Evolutionary conservation across 345 rosid genomes (phyloP), one percentile per base, ranked within the genome.

Genomic region (Bruguiera sexangula): DNA sequence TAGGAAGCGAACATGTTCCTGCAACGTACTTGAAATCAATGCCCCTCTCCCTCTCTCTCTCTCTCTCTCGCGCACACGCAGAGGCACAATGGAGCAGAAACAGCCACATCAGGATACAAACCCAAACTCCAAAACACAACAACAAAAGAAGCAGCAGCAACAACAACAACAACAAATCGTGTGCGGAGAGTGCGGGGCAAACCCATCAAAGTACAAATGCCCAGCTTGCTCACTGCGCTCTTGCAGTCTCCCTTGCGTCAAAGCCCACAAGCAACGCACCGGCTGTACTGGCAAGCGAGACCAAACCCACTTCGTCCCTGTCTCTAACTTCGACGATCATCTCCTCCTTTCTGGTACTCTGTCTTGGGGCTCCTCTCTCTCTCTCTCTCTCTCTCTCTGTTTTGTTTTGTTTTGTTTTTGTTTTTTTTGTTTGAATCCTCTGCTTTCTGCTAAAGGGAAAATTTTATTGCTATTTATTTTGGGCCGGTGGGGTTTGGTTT

Each of bases 191-290:
- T 94, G 98, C 69, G 73, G 80, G 63, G 53, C 36, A 55, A 82
- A 84, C 22, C 79, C 78, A 3, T 82, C 89, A 43, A 89, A 89
- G 74, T 89, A 94, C 82, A 94, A 73, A 46, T 94, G 99, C 74
- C 99, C 99, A 6, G 96, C 85, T 53, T 94, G 99, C 69, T 84
- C 84, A 36, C 63, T 88, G 24, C 89, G 90, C 29, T 82, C 99
- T 1, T 92, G 99, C 82, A 78, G 96, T 65, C 92, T 94, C 60
- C 69, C 72, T 43, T 91, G 97, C 60, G 88, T 94, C 68, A 92
- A 89, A 63, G 83, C 92, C 46, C 97, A 94, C 81, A 94, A 94
- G 85, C 74, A 75, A 29, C 96, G 89, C 51, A 87, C 91, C 31
- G 82, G 82, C 69, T 94, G 99, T 75, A 74, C 82, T 3, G 99